Conservation (phyloP, 805 yeast species). For the Ogataea allantospora region DNA sequence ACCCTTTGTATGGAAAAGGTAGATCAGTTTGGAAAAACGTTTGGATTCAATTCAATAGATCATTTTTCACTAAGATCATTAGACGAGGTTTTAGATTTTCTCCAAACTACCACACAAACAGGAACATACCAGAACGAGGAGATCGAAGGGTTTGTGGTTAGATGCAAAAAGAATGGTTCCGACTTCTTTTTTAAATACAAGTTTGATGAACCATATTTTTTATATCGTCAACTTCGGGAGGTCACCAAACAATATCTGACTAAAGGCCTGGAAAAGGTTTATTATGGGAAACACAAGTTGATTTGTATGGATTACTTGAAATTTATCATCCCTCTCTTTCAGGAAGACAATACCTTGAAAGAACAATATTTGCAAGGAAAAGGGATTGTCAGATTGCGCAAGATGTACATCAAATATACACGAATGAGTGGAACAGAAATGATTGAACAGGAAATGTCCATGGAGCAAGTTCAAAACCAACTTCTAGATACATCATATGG, state of each 20-base stretch:
- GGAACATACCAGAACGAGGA: conserved; percentile 74
- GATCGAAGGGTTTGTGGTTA: conserved; percentile 90
- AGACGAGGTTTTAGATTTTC: conserved; percentile 44
- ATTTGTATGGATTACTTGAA: conserved; percentile 67
- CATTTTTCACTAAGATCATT: conserved; percentile 41
- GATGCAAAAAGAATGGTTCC: conserved; percentile 45
- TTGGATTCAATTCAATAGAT: conserved; percentile 69
- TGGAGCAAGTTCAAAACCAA: conserved; percentile 31
- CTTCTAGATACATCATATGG: conserved; percentile 26
- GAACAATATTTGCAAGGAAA: conserved; percentile 51
- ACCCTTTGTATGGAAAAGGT: conserved; percentile 68
- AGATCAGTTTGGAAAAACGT: conserved; percentile 53
- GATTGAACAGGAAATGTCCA: conserved; percentile 44
- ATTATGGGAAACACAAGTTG: conserved; percentile 47
- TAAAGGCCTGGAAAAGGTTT: conserved; percentile 37
- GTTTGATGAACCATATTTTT: conserved; percentile 90
- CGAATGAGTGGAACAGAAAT: conserved; percentile 59
- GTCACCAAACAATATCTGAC: conserved; percentile 61
- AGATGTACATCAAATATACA: conserved; percentile 52
- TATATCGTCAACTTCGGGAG: conserved; percentile 90
- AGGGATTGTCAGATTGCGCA: conserved; percentile 74
- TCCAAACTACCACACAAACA: conserved; percentile 55
- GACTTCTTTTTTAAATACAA: conserved; percentile 89
- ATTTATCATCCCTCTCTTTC: conserved; percentile 59
- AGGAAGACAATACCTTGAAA: conserved; percentile 44